These are phyloP conservation scores for Globisporangium perplexum DNA, from an alignment of 352 stramenopile species.

Conservation along the genomic window DNA sequence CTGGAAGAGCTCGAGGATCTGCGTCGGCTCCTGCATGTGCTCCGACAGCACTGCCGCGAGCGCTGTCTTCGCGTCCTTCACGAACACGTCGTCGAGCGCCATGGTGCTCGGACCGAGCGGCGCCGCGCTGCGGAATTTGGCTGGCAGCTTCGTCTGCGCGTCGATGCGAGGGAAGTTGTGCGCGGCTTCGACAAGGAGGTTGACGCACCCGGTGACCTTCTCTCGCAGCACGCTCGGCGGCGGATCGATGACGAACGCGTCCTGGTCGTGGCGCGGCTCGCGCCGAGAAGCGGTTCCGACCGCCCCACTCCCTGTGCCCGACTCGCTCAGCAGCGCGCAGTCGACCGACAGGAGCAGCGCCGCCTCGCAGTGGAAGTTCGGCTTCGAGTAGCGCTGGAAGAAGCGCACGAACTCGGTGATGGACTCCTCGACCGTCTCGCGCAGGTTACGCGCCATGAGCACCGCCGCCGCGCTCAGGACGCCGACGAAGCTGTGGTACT, in stretches of 20 bases:
- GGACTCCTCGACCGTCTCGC: slow-evolving; percentile 80
- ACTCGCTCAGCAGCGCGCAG: slow-evolving; percentile 19
- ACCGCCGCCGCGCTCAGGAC: slow-evolving; percentile 80
- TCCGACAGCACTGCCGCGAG: slow-evolving; percentile 46
- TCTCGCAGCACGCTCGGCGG: slow-evolving; percentile 45
- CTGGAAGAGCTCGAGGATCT: slow-evolving; percentile 68
- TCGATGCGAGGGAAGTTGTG: slow-evolving; percentile 90
- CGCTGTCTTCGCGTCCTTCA: slow-evolving; percentile 59
- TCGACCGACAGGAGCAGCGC: slow-evolving; percentile 57
- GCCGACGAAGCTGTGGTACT: slow-evolving; percentile 53
- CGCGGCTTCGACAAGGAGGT: slow-evolving; percentile 70
- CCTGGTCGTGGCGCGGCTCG: slow-evolving; percentile 11
- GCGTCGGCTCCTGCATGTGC: slow-evolving; percentile 61
- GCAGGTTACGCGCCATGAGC: slow-evolving; percentile 89
- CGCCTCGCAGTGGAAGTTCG: slow-evolving; percentile 47
- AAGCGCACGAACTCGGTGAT: slow-evolving; percentile 67
- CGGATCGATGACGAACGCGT: slow-evolving; percentile 62
- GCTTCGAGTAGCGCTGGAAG: slow-evolving; percentile 62
- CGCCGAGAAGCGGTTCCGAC: slow-evolving; percentile 4
- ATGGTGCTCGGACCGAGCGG: slow-evolving; percentile 85
- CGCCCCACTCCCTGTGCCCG: slow-evolving; percentile 11
- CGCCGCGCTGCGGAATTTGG: slow-evolving; percentile 44
- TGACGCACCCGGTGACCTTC: slow-evolving; percentile 57
- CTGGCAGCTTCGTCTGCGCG: slow-evolving; percentile 65
- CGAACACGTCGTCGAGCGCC: slow-evolving; percentile 68